A percentile compares a stretch with the other conserved stretches of the same genome.
These are phyloP conservation scores for Curvularia verruculosa DNA, from an alignment of 2,329 filamentous ascomycete genomes.

Conservation along the genomic window DNA sequence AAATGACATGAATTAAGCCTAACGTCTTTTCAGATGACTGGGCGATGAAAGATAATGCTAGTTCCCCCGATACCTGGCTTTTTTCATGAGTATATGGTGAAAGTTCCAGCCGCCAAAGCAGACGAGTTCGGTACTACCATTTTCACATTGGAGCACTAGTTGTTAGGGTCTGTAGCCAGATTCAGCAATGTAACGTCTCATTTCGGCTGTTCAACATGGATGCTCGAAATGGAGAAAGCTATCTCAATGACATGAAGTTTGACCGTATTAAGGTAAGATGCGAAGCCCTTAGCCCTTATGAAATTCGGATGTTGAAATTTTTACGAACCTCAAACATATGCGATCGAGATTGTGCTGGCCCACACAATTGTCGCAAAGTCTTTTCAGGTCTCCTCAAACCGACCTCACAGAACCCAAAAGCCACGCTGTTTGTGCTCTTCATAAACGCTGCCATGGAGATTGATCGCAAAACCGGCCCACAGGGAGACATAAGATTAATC, in stretches of 20 bases:
- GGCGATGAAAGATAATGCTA: not conserved
- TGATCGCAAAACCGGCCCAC: too few relatives aligned
- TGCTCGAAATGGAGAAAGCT: not conserved
- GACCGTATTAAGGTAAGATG: not conserved
- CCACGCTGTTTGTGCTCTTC: not conserved
- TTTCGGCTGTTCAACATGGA: slow-evolving; percentile 1
- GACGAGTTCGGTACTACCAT: not conserved
- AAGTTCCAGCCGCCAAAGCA: not conserved
- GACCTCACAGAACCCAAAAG: not conserved
- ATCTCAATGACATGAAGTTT: slow-evolving; percentile 1
- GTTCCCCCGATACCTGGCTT: not conserved
- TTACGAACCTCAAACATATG: not conserved
- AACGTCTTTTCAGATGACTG: not conserved
- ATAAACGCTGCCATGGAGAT: not conserved
- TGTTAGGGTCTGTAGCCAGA: not conserved
- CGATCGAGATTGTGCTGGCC: not conserved
- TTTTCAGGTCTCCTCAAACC: slow-evolving; percentile 1
- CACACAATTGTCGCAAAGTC: not conserved
- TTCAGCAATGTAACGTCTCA: not conserved
- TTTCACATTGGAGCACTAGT: not conserved
- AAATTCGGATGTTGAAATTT: not conserved
- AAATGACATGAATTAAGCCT: not conserved
- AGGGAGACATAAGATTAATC: too few relatives aligned
- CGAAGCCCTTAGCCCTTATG: too few relatives aligned
- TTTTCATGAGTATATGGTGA: not conserved